Conservation (phyloP, 2,329 filamentous ascomycete genomes). For the Stemphylium beticola region DNA sequence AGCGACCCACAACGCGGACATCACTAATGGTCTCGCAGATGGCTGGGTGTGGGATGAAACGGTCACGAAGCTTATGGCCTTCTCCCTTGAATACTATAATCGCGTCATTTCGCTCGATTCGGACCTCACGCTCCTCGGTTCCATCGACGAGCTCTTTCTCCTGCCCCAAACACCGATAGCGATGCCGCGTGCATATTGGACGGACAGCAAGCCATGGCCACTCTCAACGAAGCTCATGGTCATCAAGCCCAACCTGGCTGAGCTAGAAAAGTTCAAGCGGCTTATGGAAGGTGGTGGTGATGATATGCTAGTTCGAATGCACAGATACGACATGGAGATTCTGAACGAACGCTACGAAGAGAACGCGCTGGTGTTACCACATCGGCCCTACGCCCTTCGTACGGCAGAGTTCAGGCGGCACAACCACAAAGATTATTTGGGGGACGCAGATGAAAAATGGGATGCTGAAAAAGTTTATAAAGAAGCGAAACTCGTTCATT, state of each 20-base stretch:
- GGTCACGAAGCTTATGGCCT: constrained; percentile 72
- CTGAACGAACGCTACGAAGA: constrained; percentile 67
- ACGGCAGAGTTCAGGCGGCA: constrained; percentile 67
- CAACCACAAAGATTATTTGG: constrained; percentile 60
- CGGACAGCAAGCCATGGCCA: constrained; percentile 59
- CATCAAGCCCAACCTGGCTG: constrained; percentile 62
- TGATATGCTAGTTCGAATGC: constrained; percentile 35
- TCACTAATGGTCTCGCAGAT: constrained; percentile 35
- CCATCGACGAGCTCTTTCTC: constrained; percentile 74
- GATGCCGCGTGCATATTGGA: constrained; percentile 76
- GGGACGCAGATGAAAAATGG: constrained; percentile 62
- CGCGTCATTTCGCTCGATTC: constrained; percentile 66
- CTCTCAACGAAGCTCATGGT: constrained; percentile 69
- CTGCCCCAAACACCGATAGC: constrained; percentile 66
- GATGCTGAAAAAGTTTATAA: constrained; percentile 62
- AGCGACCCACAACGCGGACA: constrained; percentile 13
- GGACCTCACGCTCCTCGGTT: constrained; percentile 66
- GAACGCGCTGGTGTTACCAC: constrained; percentile 66
- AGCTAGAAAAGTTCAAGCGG: constrained; percentile 53
- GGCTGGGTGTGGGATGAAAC: constrained; percentile 64
- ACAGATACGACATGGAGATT: constrained; percentile 70
- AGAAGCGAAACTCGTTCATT: constrained; percentile 72
- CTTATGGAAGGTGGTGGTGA: constrained; percentile 38
- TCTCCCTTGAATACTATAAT: constrained; percentile 69
- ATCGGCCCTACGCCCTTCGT: constrained; percentile 66